Percentiles rank a stretch among this genome's conserved stretches.
Evolutionary conservation across 2,329 filamentous ascomycete genomes (phyloP).

Genomic region (Pseudogymnoascus sp.): DNA sequence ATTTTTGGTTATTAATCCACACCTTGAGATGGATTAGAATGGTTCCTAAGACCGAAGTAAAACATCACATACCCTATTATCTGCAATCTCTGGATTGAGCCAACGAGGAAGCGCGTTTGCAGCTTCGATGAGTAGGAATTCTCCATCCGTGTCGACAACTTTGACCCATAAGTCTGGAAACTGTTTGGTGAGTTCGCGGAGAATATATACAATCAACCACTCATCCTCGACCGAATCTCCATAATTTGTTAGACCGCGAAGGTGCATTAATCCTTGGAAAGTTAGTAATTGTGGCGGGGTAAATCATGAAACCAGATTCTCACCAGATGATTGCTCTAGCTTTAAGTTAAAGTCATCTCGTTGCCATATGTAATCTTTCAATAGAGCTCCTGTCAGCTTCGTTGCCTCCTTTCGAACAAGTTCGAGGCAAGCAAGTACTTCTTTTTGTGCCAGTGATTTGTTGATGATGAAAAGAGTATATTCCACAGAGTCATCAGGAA

Average conservation of each 20-base stretch:
- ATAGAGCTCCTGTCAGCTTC: constrained; percentile 51
- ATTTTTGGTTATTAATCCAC: constrained; percentile 73
- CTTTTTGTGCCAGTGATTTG: constrained; percentile 40
- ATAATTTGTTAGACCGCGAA: constrained; percentile 74
- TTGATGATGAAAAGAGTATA: constrained; percentile 72
- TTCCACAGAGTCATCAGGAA: constrained; percentile 78
- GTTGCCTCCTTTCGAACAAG: constrained; percentile 60
- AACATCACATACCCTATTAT: constrained; percentile 51
- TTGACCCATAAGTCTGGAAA: constrained; percentile 72
- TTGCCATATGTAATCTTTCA: constrained; percentile 94
- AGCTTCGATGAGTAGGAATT: constrained; percentile 91
- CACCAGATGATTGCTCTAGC: constrained; percentile 49
- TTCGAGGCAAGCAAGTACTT: constrained; percentile 58
- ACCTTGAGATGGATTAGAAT: constrained; percentile 37
- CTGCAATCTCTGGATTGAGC: constrained; percentile 84
- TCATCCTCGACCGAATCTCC: constrained; percentile 95
- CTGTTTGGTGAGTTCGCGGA: constrained; percentile 68
- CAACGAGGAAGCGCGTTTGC: constrained; percentile 80
- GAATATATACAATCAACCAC: constrained; percentile 88
- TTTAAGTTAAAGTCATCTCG: constrained; percentile 70
- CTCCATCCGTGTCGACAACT: constrained; percentile 80
- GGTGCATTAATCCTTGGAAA: constrained; percentile 42
- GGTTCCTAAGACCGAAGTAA: neutral
- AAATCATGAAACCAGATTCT: constrained; percentile 19
- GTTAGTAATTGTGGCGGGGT: constrained; percentile 8